Conservation (phyloP, 1,284 basidiomycete genomes). For the Apiotrichum porosum region DNA sequence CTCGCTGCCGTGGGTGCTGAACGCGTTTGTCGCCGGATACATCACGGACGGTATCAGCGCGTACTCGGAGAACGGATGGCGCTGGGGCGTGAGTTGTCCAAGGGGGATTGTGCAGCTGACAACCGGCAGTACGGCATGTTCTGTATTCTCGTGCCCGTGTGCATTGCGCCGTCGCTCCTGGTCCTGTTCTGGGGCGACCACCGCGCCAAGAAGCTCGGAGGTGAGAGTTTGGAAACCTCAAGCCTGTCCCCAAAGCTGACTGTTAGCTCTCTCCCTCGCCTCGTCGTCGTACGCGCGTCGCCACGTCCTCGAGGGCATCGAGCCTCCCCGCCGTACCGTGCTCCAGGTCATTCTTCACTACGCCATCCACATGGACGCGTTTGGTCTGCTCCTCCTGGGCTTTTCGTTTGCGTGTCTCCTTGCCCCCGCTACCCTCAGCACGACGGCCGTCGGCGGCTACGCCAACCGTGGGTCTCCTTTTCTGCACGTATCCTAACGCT, state of each 20-base stretch:
- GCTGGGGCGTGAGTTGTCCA: constrained; percentile 57
- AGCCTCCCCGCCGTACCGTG: constrained; percentile 11
- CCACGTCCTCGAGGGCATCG: background rate
- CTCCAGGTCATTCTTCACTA: constrained; percentile 24
- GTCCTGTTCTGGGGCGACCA: constrained; percentile 21
- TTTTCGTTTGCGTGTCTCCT: constrained; percentile 45
- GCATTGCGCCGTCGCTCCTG: constrained; percentile 19
- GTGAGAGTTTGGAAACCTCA: no score
- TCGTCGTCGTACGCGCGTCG: constrained; percentile 32
- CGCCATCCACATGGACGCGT: constrained; percentile 36
- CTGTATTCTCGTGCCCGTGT: constrained; percentile 42
- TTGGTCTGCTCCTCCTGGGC: constrained; percentile 47
- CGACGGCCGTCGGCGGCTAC: constrained; percentile 39
- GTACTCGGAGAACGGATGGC: constrained; percentile 54
- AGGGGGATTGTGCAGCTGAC: constrained; percentile 18
- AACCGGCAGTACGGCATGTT: constrained; percentile 39
- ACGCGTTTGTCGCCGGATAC: constrained; percentile 28
- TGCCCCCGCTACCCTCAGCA: constrained; percentile 43
- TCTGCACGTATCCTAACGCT: background rate
- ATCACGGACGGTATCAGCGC: constrained; percentile 56
- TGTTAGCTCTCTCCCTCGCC: constrained; percentile 30
- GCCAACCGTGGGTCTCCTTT: constrained; percentile 35
- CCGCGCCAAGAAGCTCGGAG: constrained; percentile 5
- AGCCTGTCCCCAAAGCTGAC: no score
- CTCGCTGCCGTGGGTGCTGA: constrained; percentile 59